Evolutionary conservation across 352 stramenopile genomes (phyloP).

Genomic region (Phytophthora brassicae): DNA sequence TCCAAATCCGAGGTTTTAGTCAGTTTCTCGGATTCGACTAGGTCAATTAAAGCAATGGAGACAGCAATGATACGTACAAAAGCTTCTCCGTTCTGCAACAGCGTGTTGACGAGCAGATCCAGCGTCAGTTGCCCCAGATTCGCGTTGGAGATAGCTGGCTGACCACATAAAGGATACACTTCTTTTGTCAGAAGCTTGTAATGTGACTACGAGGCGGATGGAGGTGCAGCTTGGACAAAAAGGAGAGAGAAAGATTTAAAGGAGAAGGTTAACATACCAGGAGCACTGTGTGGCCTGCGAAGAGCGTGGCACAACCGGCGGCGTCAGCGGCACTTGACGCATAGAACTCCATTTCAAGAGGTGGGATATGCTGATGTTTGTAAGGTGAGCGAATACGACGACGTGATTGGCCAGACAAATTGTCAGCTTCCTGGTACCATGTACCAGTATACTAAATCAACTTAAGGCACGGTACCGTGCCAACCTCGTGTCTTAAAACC

Average conservation of each 20-base stretch:
- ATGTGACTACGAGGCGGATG: neutral
- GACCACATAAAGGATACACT: constrained; percentile 10
- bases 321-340: constrained; percentile 27
- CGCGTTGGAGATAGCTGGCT: constrained; percentile 80
- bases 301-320: constrained; percentile 33
- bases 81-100: constrained; percentile 48
- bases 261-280: constrained; percentile 38
- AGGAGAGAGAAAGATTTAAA: neutral
- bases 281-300: constrained; percentile 56
- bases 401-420: neutral
- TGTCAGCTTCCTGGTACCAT: neutral
- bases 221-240: neutral
- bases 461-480: too few species aligned
- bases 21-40: constrained; percentile 7
- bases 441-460: neutral
- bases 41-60: neutral
- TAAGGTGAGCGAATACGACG: neutral
- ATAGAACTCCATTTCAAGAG: constrained; percentile 55
- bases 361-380: constrained; percentile 2
- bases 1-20: constrained; percentile 4
- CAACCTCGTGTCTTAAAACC: too few species aligned
- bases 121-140: constrained; percentile 80
- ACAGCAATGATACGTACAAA: constrained; percentile 38
- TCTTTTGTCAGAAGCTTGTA: constrained; percentile 13
- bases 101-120: constrained; percentile 78